Base-by-base conservation (phyloP, 148 eudicot genomes). In the Rheum nobile region DNA sequence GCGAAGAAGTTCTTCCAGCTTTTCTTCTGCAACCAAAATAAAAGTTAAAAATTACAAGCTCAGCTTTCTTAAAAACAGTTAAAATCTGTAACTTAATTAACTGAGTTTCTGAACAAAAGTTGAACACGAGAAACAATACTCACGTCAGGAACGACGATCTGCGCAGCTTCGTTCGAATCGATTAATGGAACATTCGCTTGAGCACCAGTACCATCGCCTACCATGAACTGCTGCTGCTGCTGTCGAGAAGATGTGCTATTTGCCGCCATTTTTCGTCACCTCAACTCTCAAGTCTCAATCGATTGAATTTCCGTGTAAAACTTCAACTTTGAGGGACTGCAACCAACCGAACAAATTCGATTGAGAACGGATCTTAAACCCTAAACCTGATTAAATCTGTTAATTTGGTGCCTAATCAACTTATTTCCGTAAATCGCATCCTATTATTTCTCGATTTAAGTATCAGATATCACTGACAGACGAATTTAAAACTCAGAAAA, bases 1-100 rank as follows among this genome's bases (percentile, higher is more conserved):
- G 96, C 78, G 78, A 95, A 87, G 17, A 95, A 83, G 80, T 95
- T 95, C 82, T 86, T 95, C 98, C 98, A 95, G 87, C 97, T 87
- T 74, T 82, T 90, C 77, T 81, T 86, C 98, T 91, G 96, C 82
- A 77, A 34, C 43, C 5, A 8, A 0, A 41, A 41, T 8, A 4
- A 9, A 41, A 8, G 0, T 41, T n/a, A n/a, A 41, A 2, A 41
- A 16, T 65, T 65, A 69, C 8, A 39, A 38, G 5, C 48, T 6
- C 37, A 54, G 10, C 22, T 9, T 4, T 10, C 43, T 8, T 28
- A 13, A 22, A n/a, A 59, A 8, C 61, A 57, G 16, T 26, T 48
- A 26, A 59, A 28, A 11, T 26, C 10, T 17, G 9, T 28, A 7
- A 21, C 17, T 47, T 17, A 11, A 50, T n/a, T 1, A 50, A 50